These are phyloP conservation scores for Fusarium agapanthi DNA, from an alignment of 2,329 filamentous ascomycete species.

Conservation along the genomic window DNA sequence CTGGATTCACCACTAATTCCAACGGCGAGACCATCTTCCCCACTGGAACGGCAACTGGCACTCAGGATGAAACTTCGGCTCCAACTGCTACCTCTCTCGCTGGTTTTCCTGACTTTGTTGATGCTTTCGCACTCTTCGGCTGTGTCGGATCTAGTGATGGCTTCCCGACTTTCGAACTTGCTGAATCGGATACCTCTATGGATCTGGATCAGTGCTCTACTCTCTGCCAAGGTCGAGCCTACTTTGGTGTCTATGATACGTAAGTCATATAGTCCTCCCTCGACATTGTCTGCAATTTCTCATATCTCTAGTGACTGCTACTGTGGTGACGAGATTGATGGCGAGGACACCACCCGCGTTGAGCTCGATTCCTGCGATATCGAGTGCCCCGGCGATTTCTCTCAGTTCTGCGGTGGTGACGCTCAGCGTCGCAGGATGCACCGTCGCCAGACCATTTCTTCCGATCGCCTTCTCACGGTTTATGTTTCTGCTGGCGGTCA, in stretches of 20 bases:
- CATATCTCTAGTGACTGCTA: constrained; percentile 21
- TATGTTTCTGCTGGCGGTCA: constrained; percentile 15
- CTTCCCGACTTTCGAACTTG: constrained; percentile 38
- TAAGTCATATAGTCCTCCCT: background rate
- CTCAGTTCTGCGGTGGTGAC: constrained; percentile 35
- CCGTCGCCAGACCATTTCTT: constrained; percentile 32
- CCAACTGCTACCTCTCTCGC: constrained; percentile 28
- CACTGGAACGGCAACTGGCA: constrained; percentile 18
- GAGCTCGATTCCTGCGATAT: constrained; percentile 19
- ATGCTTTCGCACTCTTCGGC: constrained; percentile 39
- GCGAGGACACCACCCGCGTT: constrained; percentile 1
- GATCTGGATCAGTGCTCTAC: constrained; percentile 39
- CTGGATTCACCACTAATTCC: background rate
- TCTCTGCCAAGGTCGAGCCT: constrained; percentile 35
- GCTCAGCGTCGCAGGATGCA: constrained; percentile 15
- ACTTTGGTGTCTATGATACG: constrained; percentile 43
- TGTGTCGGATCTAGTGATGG: constrained; percentile 35
- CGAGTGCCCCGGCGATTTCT: constrained; percentile 33
- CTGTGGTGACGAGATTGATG: constrained; percentile 34
- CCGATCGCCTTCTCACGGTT: constrained; percentile 34
- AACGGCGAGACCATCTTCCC: background rate
- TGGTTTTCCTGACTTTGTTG: constrained; percentile 28
- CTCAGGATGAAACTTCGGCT: constrained; percentile 40
- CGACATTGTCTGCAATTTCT: accelerated
- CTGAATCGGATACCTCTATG: constrained; percentile 24